Evolutionary conservation across 1,139 yeast genomes (phyloP).

Genomic region (Taiozyma sp.): DNA sequence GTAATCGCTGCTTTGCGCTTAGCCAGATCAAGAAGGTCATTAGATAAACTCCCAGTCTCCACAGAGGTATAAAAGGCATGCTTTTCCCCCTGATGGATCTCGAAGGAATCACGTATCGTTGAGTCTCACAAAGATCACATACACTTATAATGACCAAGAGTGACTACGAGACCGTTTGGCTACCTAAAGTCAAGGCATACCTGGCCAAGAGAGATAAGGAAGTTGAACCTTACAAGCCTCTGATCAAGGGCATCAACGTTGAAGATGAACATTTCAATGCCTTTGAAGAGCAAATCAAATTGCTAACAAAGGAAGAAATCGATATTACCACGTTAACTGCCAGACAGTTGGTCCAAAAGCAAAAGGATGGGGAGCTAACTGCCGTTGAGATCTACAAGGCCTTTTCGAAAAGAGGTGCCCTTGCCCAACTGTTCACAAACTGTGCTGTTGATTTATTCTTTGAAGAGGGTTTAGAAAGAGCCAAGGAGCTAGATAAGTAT

Average conservation of each 20-base stretch:
- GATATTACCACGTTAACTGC: slow-evolving; percentile 33
- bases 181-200: slow-evolving; percentile 20
- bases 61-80: neutral
- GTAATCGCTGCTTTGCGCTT: neutral
- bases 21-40: neutral
- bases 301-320: slow-evolving; percentile 32
- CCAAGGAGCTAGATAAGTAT: slow-evolving; percentile 52
- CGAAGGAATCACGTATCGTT: no score
- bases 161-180: slow-evolving; percentile 13
- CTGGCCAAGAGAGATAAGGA: slow-evolving; percentile 13
- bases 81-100: neutral
- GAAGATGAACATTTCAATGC: slow-evolving; percentile 20
- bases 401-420: slow-evolving; percentile 46
- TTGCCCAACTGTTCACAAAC: slow-evolving; percentile 50
- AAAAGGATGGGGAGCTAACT: slow-evolving; percentile 27
- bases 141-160: neutral
- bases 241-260: slow-evolving; percentile 14
- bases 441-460: slow-evolving; percentile 57
- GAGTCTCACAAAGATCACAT: neutral
- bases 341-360: slow-evolving; percentile 16
- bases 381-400: slow-evolving; percentile 47
- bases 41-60: neutral
- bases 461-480: slow-evolving; percentile 51
- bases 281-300: slow-evolving; percentile 10
- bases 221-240: slow-evolving; percentile 15